Conservation (phyloP, 305 asterid species). For the Nicotiana rustica region DNA sequence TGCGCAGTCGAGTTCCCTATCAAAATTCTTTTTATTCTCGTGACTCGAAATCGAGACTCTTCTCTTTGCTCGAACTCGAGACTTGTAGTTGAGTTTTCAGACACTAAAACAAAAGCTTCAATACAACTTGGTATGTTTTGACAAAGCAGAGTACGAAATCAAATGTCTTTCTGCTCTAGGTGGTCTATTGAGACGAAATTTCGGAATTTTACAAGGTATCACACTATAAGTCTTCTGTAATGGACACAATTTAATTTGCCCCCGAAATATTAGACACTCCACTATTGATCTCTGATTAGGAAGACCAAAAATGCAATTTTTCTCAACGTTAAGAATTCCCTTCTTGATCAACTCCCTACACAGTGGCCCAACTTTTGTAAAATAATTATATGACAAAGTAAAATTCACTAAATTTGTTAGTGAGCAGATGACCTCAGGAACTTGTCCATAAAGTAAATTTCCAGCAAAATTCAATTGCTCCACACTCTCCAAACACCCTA, state of each 20-base stretch:
- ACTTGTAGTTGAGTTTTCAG: not conserved
- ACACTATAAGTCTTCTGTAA: not conserved
- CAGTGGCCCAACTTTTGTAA: slow-evolving; percentile 57
- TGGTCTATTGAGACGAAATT: not conserved
- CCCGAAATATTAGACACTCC: slow-evolving; percentile 56
- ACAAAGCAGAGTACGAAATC: slow-evolving; percentile 33
- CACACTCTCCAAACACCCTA: slow-evolving; percentile 61
- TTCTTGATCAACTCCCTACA: slow-evolving; percentile 55
- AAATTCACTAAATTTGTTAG: slow-evolving; percentile 54
- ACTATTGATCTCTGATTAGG: slow-evolving; percentile 60
- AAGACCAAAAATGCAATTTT: slow-evolving; percentile 65
- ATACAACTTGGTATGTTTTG: not conserved
- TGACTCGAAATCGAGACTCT: too few relatives aligned
- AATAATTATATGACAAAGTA: slow-evolving; percentile 67
- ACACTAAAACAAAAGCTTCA: not conserved
- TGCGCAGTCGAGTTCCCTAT: too few relatives aligned
- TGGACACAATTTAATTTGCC: slow-evolving; percentile 18
- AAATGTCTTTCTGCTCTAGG: slow-evolving; percentile 33
- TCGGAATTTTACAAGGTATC: not conserved
- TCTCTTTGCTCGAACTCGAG: too few relatives aligned
- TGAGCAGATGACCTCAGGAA: slow-evolving; percentile 68
- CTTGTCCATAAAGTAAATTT: slow-evolving; percentile 56
- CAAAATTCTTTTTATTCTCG: too few relatives aligned
- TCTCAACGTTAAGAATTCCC: slow-evolving; percentile 62
- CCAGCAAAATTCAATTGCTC: slow-evolving; percentile 70